Conservation (phyloP, 768 basidiomycete species). For the Mycena leptocephala region DNA sequence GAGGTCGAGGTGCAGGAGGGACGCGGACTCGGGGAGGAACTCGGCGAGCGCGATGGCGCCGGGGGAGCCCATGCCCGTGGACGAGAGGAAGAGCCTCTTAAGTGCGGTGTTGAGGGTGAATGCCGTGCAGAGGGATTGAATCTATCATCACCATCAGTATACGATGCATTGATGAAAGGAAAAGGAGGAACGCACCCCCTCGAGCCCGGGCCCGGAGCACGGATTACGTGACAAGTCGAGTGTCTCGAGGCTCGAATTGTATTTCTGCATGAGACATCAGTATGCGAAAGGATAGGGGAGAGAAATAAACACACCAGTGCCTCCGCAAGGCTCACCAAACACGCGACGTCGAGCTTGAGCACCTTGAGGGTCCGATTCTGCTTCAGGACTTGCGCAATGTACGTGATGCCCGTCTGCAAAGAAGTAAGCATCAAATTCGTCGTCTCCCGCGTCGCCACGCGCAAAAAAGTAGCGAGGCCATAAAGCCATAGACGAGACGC, state of each 20-base stretch:
- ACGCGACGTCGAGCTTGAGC: constrained; percentile 88
- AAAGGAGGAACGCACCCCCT: constrained; percentile 88
- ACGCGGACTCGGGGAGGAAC: constrained; percentile 94
- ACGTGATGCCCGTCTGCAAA: constrained; percentile 81
- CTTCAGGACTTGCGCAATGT: constrained; percentile 96
- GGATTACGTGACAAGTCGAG: constrained; percentile 95
- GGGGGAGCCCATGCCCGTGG: constrained; percentile 83
- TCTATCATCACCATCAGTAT: constrained; percentile 54
- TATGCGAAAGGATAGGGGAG: neutral
- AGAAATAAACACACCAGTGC: constrained; percentile 76
- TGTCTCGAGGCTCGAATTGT: constrained; percentile 94
- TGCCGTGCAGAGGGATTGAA: constrained; percentile 91
- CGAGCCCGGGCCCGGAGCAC: constrained; percentile 89
- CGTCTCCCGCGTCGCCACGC: no score
- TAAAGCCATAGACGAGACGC: no score
- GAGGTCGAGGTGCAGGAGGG: constrained; percentile 92
- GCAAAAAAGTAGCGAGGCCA: no score
- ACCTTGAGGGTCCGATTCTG: constrained; percentile 96
- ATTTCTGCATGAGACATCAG: constrained; percentile 78
- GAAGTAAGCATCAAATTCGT: constrained; percentile 14
- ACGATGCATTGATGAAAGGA: neutral
- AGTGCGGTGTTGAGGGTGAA: constrained; percentile 94
- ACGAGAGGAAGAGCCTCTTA: constrained; percentile 93
- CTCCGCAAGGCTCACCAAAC: constrained; percentile 88
- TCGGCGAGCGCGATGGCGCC: constrained; percentile 97